Base-by-base conservation (phyloP, 148 eudicot species). In the Amaranthus hypochondriacus region DNA sequence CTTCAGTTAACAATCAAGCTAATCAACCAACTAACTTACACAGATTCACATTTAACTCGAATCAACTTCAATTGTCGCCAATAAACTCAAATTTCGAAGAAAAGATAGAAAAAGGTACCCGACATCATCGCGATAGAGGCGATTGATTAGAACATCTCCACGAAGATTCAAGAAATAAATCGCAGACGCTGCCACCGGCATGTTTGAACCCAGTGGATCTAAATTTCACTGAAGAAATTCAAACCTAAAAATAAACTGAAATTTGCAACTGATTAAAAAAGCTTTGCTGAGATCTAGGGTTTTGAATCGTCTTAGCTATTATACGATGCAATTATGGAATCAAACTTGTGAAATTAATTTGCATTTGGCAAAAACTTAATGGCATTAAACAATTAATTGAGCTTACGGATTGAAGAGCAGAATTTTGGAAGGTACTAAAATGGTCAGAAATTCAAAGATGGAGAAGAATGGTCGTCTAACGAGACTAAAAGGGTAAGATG, bases 141-240 rank as follows among this genome's bases (percentile, higher is more conserved):
- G 98, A 83, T 95, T 95, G 83, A 95, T 95, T 79, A 95, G 98
- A 61, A 95, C 98, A 88, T 95, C 98, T 73, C 98, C 98, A 48
- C 98, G 98, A 73, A 94, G 97, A 82, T 94, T 94, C 77, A 94
- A 69, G 69, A 94, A 94, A 81, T 94, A 94, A 49, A 94, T 83
- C 43, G 98, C 98, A 62, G 98, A 94, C 78, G 97, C 98, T 74
- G 97, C 90, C 85, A 94, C 90, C 76, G 97, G 97, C 97, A 94
- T 94, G 73, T 84, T 81, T 81, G 73, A 75, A 79, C 78, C 78
- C 80, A 83, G 59, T 77, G 78, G 73, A 79, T 76, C 81, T 80
- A 58, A 70, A 63, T 56, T 60, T 71, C 54, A 48, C 53, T 52
- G 6, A 62, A n/a, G 9, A 4, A 57, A 72, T 48, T 60, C 63